These are phyloP conservation scores for Yamadazyma taylorii DNA, from an alignment of 1,139 yeast species.

Conservation along the genomic window DNA sequence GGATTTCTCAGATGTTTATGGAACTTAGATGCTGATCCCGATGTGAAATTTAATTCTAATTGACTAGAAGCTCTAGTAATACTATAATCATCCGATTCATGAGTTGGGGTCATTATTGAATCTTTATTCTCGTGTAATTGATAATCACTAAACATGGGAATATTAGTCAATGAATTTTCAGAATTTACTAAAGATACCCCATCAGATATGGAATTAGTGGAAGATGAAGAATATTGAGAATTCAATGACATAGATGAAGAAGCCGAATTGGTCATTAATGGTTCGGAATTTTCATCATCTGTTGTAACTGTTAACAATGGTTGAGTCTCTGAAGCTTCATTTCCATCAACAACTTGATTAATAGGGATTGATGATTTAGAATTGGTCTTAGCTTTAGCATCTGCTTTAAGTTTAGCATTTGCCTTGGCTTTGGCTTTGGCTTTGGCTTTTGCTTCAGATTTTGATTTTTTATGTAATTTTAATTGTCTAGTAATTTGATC, in stretches of 20 bases:
- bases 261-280: constrained; percentile 9
- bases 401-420: constrained; percentile 8
- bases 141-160: constrained; percentile 55
- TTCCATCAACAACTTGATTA: not conserved
- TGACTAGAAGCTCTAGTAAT: constrained; percentile 24
- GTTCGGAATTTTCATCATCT: not conserved
- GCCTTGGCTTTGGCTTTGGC: not conserved
- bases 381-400: not conserved
- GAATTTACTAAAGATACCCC: constrained; percentile 56
- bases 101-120: constrained; percentile 13
- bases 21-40: not conserved
- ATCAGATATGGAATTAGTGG: constrained; percentile 47
- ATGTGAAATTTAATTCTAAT: constrained; percentile 37
- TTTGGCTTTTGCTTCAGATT: too few relatives aligned
- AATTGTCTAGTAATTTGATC: constrained; percentile 55
- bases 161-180: constrained; percentile 52
- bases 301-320: not conserved
- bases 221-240: constrained; percentile 23
- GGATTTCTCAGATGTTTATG: constrained; percentile 9
- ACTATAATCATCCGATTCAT: constrained; percentile 14
- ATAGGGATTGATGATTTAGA: not conserved
- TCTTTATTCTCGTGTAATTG: constrained; percentile 34
- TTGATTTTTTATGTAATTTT: constrained; percentile 32
- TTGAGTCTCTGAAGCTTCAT: too few relatives aligned
- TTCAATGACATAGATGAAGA: constrained; percentile 25